Conservation (phyloP, 345 rosid species). For the Moringa oleifera region DNA sequence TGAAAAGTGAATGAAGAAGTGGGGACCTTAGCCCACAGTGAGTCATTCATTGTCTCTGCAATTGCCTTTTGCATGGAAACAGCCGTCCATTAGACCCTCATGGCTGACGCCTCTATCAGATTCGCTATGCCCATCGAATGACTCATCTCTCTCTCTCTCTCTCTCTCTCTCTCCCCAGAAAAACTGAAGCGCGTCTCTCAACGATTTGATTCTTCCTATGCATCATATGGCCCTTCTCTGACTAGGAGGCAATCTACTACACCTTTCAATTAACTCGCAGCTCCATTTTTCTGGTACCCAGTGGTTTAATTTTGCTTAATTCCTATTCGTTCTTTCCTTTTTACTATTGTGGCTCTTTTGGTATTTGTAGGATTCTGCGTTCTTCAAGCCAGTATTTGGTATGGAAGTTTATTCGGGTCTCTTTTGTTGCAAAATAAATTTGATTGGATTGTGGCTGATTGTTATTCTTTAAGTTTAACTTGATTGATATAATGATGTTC, state of each 20-base stretch:
- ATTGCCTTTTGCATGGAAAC: conserved; percentile 16
- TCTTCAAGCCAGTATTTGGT: conserved; percentile 8
- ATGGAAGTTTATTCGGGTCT: background rate
- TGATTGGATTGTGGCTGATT: conserved; percentile 8
- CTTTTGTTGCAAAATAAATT: background rate
- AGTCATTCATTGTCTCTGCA: conserved; percentile 3
- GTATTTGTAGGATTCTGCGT: conserved; percentile 1
- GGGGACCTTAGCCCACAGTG: conserved; percentile 15
- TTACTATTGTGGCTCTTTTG: background rate
- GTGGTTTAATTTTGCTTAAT: background rate
- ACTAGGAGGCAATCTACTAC: conserved; percentile 4
- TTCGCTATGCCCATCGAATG: background rate
- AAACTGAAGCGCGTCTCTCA: background rate
- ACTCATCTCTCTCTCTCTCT: background rate
- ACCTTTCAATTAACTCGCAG: background rate
- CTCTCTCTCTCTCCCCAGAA: background rate
- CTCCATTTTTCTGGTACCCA: background rate
- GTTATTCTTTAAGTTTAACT: background rate
- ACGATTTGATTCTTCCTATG: background rate
- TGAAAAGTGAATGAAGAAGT: background rate
- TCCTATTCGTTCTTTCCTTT: background rate
- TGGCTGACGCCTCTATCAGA: conserved; percentile 2
- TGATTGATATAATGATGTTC: background rate
- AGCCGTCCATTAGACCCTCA: conserved; percentile 1
- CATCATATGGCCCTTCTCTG: background rate